Percentiles rank a stretch among this genome's conserved stretches.
These are phyloP conservation scores for Pestalotiopsis fici DNA, from an alignment of 2,329 filamentous ascomycete genomes.

Conservation along the genomic window DNA sequence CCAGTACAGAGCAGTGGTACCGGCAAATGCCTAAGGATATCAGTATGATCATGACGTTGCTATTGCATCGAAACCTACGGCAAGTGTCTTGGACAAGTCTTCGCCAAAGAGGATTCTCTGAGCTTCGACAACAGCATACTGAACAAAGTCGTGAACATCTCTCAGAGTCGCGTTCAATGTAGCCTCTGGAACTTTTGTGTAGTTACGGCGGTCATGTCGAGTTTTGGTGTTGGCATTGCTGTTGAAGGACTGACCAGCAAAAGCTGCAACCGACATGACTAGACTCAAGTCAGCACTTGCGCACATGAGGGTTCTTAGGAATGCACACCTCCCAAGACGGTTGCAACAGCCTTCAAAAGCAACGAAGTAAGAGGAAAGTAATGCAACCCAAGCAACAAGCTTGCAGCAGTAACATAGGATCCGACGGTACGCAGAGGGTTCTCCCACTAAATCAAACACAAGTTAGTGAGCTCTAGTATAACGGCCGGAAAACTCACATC, in stretches of 20 bases:
- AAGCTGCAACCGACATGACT: slow-evolving; percentile 4
- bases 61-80: neutral
- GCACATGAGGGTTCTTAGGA: neutral
- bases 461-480: neutral
- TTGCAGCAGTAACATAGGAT: neutral
- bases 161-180: slow-evolving; percentile 4
- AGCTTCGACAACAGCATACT: slow-evolving; percentile 4
- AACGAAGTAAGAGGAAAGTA: slow-evolving; percentile 1
- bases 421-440: neutral
- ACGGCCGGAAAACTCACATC: neutral
- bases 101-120: slow-evolving; percentile 6
- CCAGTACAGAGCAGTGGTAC: neutral
- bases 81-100: neutral
- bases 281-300: neutral
- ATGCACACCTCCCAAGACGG: neutral
- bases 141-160: slow-evolving; percentile 5
- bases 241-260: neutral
- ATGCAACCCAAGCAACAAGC: neutral
- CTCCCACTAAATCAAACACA: neutral
- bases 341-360: neutral
- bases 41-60: neutral
- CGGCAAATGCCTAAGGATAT: neutral
- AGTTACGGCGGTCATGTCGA: neutral
- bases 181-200: neutral
- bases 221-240: neutral